phyloP scores from a whole-genome alignment of 139 green algal genomes.

The Monoraphidium neglectum region DNA sequence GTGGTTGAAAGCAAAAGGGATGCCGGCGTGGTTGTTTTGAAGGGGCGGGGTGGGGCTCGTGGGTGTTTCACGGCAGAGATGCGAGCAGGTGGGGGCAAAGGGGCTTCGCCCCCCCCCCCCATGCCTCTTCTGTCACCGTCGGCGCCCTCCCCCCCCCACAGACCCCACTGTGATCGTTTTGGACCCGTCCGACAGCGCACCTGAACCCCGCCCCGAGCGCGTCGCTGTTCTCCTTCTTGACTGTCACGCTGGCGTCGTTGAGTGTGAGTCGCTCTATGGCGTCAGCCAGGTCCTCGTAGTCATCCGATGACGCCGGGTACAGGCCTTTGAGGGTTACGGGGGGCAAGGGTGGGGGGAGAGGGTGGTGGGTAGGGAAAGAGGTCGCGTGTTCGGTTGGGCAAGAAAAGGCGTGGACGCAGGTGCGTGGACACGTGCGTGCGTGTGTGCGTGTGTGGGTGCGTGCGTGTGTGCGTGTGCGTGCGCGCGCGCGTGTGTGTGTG shows the following conservation, averaged over 20 bases:
- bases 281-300: conserved; percentile 59
- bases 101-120: not conserved
- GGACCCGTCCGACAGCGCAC: conserved; percentile 35
- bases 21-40: not conserved
- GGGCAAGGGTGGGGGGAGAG: no score
- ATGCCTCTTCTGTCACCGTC: not conserved
- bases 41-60: not conserved
- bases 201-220: conserved; percentile 91
- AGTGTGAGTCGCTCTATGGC: conserved; percentile 86
- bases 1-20: not conserved
- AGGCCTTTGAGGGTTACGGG: conserved; percentile 25
- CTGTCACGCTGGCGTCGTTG: conserved; percentile 86
- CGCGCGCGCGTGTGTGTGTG: no score
- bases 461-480: no score
- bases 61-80: no score
- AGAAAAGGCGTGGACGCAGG: no score
- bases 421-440: no score
- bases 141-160: not conserved
- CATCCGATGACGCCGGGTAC: conserved; percentile 64
- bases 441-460: no score
- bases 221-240: conserved; percentile 79
- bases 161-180: not conserved
- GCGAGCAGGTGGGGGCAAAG: not conserved
- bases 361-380: no score
- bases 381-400: no score